Percentiles rank a stretch among this genome's conserved stretches.
Evolutionary conservation across 2,329 filamentous ascomycete genomes (phyloP).

Genomic region (Ascosphaera aggregata): DNA sequence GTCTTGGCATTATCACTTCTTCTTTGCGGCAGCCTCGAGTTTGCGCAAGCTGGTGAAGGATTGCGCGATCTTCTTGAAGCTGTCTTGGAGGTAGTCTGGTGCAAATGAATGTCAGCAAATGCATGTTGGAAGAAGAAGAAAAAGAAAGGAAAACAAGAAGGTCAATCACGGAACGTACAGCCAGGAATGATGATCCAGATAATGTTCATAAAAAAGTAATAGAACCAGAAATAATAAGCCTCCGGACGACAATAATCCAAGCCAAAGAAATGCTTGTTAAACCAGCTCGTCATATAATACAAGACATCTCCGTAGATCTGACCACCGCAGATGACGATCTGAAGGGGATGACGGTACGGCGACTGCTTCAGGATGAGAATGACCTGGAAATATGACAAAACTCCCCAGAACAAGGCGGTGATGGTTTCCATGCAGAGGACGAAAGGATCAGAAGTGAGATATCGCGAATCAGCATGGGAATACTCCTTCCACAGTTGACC

Average conservation of each 20-base stretch:
- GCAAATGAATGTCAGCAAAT: no score
- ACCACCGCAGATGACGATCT: conserved; percentile 36
- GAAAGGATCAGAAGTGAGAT: conserved; percentile 59
- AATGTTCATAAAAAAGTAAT: conserved; percentile 42
- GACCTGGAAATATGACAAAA: conserved; percentile 33
- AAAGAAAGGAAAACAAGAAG: no score
- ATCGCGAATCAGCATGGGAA: conserved; percentile 63
- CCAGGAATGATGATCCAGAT: conserved; percentile 41
- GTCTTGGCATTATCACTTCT: neutral
- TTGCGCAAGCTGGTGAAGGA: neutral
- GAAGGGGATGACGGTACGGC: conserved; percentile 33
- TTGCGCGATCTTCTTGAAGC: neutral
- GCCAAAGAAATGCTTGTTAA: conserved; percentile 32
- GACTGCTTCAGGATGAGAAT: conserved; percentile 29
- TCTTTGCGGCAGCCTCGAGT: neutral
- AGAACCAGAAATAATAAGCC: conserved; percentile 40
- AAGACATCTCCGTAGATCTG: conserved; percentile 41
- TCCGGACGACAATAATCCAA: conserved; percentile 37
- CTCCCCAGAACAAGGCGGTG: conserved; percentile 48
- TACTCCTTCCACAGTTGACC: conserved; percentile 92
- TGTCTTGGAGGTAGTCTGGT: neutral
- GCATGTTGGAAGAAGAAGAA: no score
- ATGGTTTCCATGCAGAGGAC: conserved; percentile 74
- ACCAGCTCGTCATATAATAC: conserved; percentile 40
- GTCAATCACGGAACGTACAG: conserved; percentile 22